phyloP scores from a whole-genome alignment of 202 grass and related monocot species.

The Panicum hallii region DNA sequence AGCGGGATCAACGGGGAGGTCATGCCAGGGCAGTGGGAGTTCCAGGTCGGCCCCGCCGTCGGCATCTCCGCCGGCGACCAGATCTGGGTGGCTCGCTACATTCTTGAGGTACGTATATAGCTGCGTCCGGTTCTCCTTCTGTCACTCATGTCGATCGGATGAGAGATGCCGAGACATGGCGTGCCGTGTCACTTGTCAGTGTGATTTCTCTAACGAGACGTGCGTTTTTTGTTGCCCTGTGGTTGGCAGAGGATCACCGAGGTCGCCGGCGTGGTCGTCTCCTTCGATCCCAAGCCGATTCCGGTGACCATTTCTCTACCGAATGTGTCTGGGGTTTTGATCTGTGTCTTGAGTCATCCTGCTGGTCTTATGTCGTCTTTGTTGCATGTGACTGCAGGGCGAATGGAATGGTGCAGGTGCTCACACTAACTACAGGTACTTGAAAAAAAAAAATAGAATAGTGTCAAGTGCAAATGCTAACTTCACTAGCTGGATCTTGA shows the following conservation, averaged over 20 bases:
- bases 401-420: conserved; percentile 97
- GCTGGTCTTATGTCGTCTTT: neutral
- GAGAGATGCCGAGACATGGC: neutral
- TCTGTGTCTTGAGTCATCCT: neutral
- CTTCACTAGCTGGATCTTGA: too few species aligned
- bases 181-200: neutral
- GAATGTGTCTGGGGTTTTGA: neutral
- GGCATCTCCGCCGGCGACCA: conserved; percentile 76
- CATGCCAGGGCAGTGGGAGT: conserved; percentile 97
- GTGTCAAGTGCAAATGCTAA: neutral
- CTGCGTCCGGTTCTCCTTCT: neutral
- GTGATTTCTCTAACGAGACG: conserved; percentile 1
- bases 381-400: conserved; percentile 48
- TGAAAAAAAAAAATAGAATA: neutral
- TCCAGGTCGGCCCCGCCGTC: conserved; percentile 81
- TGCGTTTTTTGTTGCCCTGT: neutral
- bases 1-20: conserved; percentile 90
- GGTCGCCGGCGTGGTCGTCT: conserved; percentile 72
- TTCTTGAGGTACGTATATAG: conserved; percentile 90
- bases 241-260: conserved; percentile 76
- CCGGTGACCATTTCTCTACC: conserved; percentile 47
- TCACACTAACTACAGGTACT: conserved; percentile 87
- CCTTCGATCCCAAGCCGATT: conserved; percentile 88
- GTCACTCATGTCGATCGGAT: neutral
- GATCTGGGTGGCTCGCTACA: conserved; percentile 81